phyloP scores from a whole-genome alignment of 2,329 filamentous ascomycete genomes.

The Hymenoscyphus fructigenus region DNA sequence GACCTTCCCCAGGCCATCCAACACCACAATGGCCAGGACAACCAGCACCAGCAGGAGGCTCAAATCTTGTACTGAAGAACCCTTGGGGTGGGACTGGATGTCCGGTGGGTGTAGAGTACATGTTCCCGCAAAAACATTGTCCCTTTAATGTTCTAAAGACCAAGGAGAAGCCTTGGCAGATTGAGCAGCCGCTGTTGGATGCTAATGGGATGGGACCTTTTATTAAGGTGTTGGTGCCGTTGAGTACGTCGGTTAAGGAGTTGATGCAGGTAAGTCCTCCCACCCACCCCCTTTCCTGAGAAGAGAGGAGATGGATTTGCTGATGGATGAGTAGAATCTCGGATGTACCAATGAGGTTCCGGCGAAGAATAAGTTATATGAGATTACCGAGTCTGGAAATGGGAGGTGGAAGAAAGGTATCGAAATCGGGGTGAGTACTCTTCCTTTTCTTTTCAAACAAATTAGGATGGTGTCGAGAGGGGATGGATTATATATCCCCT shows the following conservation, averaged over 20 bases:
- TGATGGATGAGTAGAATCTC: slow-evolving; percentile 45
- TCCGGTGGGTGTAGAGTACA: slow-evolving; percentile 63
- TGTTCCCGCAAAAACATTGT: slow-evolving; percentile 57
- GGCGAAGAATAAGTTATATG: slow-evolving; percentile 57
- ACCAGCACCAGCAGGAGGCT: slow-evolving; percentile 38
- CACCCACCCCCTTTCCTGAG: no score
- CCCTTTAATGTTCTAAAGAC: slow-evolving; percentile 59
- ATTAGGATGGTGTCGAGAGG: not conserved
- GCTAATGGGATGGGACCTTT: slow-evolving; percentile 45
- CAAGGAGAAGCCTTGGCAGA: slow-evolving; percentile 49
- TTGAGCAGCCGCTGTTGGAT: slow-evolving; percentile 33
- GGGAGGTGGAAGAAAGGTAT: slow-evolving; percentile 60
- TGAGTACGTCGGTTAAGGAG: slow-evolving; percentile 52
- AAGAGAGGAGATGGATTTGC: not conserved
- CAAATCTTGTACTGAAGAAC: slow-evolving; percentile 55
- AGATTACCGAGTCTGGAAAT: slow-evolving; percentile 54
- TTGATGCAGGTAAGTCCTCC: slow-evolving; percentile 51
- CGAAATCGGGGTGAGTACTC: slow-evolving; percentile 37
- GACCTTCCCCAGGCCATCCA: no score
- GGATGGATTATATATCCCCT: not conserved
- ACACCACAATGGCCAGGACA: not conserved
- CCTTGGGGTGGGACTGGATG: slow-evolving; percentile 43
- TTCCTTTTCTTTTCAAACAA: not conserved
- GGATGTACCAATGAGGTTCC: slow-evolving; percentile 52
- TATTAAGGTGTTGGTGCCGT: slow-evolving; percentile 51